Conservation (phyloP, 2,329 filamentous ascomycete species). For the Fusarium sterilihyphosum region DNA sequence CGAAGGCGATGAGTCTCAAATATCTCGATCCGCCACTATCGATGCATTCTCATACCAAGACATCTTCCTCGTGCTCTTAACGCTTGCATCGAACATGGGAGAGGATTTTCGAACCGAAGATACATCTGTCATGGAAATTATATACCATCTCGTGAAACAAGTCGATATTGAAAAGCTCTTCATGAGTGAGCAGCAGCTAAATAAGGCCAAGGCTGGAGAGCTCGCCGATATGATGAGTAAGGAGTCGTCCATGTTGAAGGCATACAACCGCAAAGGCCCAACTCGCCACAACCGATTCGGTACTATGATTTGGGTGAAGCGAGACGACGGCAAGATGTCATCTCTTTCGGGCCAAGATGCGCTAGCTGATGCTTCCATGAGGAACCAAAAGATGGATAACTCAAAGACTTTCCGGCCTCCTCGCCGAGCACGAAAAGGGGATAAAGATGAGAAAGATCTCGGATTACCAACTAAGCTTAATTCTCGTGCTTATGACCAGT, state of each 20-base stretch:
- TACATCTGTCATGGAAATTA: conserved; percentile 85
- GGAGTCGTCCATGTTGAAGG: conserved; percentile 83
- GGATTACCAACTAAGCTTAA: conserved; percentile 78
- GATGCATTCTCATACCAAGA: conserved; percentile 92
- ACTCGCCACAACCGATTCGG: conserved; percentile 94
- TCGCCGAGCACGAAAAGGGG: conserved; percentile 67
- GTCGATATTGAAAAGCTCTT: conserved; percentile 87
- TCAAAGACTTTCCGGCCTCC: conserved; percentile 92
- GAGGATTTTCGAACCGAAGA: conserved; percentile 94
- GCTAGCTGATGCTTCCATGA: conserved; percentile 75
- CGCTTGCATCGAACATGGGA: conserved; percentile 89
- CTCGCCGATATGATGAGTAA: conserved; percentile 79
- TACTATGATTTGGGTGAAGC: conserved; percentile 96
- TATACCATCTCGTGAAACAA: conserved; percentile 93
- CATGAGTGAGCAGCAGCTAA: conserved; percentile 79
- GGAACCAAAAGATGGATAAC: conserved; percentile 88
- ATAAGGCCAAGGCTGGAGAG: conserved; percentile 75
- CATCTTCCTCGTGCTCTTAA: conserved; percentile 85
- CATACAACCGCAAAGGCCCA: conserved; percentile 80
- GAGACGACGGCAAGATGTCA: conserved; percentile 83
- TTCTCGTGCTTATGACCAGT: conserved; percentile 75
- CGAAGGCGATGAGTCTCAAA: conserved; percentile 89
- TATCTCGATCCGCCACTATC: conserved; percentile 87
- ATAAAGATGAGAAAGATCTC: conserved; percentile 77
- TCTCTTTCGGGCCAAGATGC: conserved; percentile 91